Conservation (phyloP, 23 red algal genomes). For the Gracilaria domingensis region DNA sequence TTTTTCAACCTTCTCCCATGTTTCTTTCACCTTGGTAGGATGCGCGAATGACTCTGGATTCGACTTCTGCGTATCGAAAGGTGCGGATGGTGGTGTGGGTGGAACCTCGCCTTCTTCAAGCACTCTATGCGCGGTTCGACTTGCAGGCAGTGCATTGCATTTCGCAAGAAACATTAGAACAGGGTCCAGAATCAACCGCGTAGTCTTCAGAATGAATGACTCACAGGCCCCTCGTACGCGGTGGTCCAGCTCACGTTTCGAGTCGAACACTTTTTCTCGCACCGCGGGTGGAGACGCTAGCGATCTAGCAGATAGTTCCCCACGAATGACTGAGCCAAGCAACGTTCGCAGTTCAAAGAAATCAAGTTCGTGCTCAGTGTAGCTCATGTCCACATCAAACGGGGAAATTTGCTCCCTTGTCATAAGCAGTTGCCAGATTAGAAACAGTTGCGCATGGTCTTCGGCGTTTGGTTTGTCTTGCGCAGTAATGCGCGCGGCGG, state of each 20-base stretch:
- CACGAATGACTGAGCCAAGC: conserved; percentile 68
- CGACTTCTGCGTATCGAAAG: conserved; percentile 60
- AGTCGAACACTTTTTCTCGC: conserved; percentile 73
- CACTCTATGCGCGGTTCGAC: background rate
- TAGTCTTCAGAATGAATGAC: conserved; percentile 81
- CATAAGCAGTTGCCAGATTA: conserved; percentile 91
- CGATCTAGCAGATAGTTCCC: conserved; percentile 78
- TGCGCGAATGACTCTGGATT: conserved; percentile 72
- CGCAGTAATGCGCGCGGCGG: conserved; percentile 66
- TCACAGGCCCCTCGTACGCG: conserved; percentile 77
- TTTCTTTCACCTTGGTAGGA: conserved; percentile 42
- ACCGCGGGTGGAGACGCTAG: conserved; percentile 65
- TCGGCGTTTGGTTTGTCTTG: conserved; percentile 48
- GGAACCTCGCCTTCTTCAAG: conserved; percentile 30
- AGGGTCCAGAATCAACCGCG: conserved; percentile 78
- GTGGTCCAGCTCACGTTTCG: conserved; percentile 69
- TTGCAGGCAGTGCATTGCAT: conserved; percentile 80
- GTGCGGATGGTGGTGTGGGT: conserved; percentile 40
- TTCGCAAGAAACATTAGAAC: conserved; percentile 83
- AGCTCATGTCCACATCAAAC: conserved; percentile 92
- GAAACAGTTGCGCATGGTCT: conserved; percentile 92
- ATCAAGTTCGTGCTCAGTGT: conserved; percentile 85
- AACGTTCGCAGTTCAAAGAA: conserved; percentile 78
- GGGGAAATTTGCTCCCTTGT: conserved; percentile 90
- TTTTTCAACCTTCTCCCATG: conserved; percentile 62